Percentiles rank a stretch among this genome's conserved stretches.
phyloP scores from a whole-genome alignment of 2,329 filamentous ascomycete genomes.

The Metarhizium guizhouense region DNA sequence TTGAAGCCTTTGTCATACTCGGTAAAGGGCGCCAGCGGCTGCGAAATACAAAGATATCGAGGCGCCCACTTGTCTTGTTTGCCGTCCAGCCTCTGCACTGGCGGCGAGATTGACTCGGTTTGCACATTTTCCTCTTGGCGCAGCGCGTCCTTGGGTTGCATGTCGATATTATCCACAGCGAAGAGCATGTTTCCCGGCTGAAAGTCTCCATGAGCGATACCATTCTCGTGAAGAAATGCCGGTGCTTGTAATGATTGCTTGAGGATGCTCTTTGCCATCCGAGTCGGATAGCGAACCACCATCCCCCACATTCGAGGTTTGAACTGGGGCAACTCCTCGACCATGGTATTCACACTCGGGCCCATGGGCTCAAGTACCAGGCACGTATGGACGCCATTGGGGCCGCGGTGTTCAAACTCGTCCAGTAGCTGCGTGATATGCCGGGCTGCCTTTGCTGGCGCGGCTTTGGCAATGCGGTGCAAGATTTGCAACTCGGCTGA shows the following conservation, averaged over 20 bases:
- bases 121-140: constrained; percentile 15
- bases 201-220: constrained; percentile 31
- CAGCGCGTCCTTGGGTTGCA: constrained; percentile 13
- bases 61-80: constrained; percentile 21
- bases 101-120: constrained; percentile 14
- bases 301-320: constrained; percentile 15
- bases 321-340: constrained; percentile 24
- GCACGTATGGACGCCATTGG: constrained; percentile 21
- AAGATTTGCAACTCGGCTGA: constrained; percentile 14
- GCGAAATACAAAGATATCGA: constrained; percentile 19
- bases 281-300: constrained; percentile 27
- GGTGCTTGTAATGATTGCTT: constrained; percentile 29
- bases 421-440: constrained; percentile 13
- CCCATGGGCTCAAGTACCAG: constrained; percentile 23
- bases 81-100: constrained; percentile 19
- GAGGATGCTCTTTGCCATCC: constrained; percentile 30
- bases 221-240: constrained; percentile 26
- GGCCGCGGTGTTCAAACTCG: constrained; percentile 18
- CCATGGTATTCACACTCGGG: constrained; percentile 25
- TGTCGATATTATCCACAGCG: constrained; percentile 18
- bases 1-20: constrained; percentile 14
- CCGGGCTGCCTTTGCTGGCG: constrained; percentile 7
- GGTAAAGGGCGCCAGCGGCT: constrained; percentile 15
- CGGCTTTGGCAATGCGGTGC: constrained; percentile 9
- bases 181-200: constrained; percentile 30